phyloP scores from a whole-genome alignment of 176 grass and related monocot species.

The Phyllostachys edulis region DNA sequence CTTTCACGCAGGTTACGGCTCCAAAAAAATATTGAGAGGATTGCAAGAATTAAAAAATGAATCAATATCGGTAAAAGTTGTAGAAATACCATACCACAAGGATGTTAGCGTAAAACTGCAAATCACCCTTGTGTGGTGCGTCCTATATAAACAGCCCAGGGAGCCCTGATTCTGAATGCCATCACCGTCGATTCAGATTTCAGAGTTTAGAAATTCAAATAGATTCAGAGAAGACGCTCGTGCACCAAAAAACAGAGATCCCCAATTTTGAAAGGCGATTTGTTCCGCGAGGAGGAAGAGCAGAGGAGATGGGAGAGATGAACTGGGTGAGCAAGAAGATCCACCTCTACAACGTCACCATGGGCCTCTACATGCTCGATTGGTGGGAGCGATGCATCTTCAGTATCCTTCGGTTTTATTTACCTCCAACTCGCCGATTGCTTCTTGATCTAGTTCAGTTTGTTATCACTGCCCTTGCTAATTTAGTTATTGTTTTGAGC shows the following conservation, averaged over 20 bases:
- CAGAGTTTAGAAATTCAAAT: not conserved
- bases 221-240: not conserved
- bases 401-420: constrained; percentile 44
- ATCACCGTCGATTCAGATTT: not conserved
- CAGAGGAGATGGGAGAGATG: constrained; percentile 33
- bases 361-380: constrained; percentile 66
- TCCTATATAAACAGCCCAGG: not conserved
- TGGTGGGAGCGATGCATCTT: constrained; percentile 67
- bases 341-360: constrained; percentile 63
- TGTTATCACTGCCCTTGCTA: not conserved
- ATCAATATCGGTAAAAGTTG: too few species aligned
- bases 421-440: not conserved
- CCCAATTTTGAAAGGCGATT: not conserved
- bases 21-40: not conserved
- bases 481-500: not conserved
- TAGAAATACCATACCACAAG: not conserved
- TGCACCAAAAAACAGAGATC: not conserved
- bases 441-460: not conserved
- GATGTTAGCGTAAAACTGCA: not conserved
- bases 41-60: too few species aligned
- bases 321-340: constrained; percentile 54
- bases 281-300: not conserved
- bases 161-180: not conserved
- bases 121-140: not conserved
- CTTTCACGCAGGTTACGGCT: not conserved